Conservation (phyloP, 345 rosid genomes). For the Pugionium cornutum region DNA sequence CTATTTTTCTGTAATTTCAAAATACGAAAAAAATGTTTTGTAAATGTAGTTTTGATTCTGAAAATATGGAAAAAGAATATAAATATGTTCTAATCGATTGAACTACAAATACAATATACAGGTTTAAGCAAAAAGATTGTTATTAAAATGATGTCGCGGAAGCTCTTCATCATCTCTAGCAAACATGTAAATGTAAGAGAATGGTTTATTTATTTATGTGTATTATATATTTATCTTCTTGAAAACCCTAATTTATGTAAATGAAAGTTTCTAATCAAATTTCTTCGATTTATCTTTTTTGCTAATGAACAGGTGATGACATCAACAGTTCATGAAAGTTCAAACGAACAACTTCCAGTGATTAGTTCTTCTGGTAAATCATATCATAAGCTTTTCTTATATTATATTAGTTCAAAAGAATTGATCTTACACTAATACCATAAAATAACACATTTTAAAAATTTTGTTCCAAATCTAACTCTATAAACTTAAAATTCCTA, state of each 20-base stretch:
- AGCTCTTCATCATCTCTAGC: conserved; percentile 32
- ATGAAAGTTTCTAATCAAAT: conserved; percentile 9
- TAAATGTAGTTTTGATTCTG: background rate
- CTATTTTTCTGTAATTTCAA: no score
- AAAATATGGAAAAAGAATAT: background rate
- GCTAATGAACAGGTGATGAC: conserved; percentile 26
- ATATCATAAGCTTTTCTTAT: conserved; percentile 5
- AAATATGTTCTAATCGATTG: background rate
- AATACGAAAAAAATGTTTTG: background rate
- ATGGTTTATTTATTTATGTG: no score
- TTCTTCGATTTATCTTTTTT: background rate
- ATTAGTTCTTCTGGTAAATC: conserved; percentile 32
- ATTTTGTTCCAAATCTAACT: no score
- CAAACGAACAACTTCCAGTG: conserved; percentile 28
- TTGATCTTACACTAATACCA: no score
- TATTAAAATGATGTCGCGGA: conserved; percentile 17
- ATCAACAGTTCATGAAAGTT: conserved; percentile 34
- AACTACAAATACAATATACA: conserved; percentile 1
- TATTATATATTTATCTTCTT: background rate
- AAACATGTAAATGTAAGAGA: conserved; percentile 34
- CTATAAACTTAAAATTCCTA: no score
- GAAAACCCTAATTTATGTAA: no score
- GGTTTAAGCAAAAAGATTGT: conserved; percentile 17
- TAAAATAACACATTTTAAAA: no score
- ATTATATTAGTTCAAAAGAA: no score